Conservation (phyloP, 2,329 filamentous ascomycete genomes). For the Eutypella sp. region DNA sequence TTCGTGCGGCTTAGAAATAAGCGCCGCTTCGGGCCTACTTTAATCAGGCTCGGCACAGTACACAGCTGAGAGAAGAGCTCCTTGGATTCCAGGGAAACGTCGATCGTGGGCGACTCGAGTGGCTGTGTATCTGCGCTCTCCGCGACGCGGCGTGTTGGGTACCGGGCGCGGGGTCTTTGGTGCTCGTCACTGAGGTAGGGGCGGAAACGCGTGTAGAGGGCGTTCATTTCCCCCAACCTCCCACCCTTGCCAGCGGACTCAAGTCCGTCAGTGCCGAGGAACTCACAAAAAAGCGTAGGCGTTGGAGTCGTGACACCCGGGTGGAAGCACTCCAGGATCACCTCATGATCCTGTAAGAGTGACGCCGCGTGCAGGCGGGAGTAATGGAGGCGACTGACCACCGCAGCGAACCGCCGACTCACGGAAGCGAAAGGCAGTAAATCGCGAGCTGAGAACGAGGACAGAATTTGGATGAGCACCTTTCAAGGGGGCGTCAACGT, state of each 20-base stretch:
- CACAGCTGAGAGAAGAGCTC: slow-evolving; percentile 74
- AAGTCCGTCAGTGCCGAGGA: slow-evolving; percentile 60
- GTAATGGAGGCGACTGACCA: slow-evolving; percentile 60
- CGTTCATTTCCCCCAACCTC: slow-evolving; percentile 38
- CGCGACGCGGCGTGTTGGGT: slow-evolving; percentile 15
- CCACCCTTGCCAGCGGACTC: slow-evolving; percentile 32
- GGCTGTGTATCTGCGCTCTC: slow-evolving; percentile 16
- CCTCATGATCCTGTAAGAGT: slow-evolving; percentile 53
- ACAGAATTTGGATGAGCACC: slow-evolving; percentile 48
- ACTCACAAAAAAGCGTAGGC: slow-evolving; percentile 62
- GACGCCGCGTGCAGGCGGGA: slow-evolving; percentile 57
- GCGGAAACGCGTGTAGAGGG: slow-evolving; percentile 66
- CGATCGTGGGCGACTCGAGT: slow-evolving; percentile 49
- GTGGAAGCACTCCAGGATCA: slow-evolving; percentile 76
- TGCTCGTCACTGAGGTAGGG: slow-evolving; percentile 53
- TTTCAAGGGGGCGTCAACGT: slow-evolving; percentile 18
- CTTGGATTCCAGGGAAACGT: slow-evolving; percentile 60
- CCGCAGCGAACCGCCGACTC: slow-evolving; percentile 58
- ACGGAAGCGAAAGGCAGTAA: slow-evolving; percentile 54
- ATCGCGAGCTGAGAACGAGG: slow-evolving; percentile 41
- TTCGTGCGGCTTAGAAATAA: slow-evolving; percentile 61
- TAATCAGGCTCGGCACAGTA: slow-evolving; percentile 62
- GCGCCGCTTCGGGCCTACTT: slow-evolving; percentile 54
- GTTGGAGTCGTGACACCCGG: slow-evolving; percentile 64
- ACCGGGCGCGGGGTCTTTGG: slow-evolving; percentile 13